Evolutionary conservation across 1,284 basidiomycete species (phyloP), one percentile per base, ranked within the genome.

Genomic region (Sutorius eximius): DNA sequence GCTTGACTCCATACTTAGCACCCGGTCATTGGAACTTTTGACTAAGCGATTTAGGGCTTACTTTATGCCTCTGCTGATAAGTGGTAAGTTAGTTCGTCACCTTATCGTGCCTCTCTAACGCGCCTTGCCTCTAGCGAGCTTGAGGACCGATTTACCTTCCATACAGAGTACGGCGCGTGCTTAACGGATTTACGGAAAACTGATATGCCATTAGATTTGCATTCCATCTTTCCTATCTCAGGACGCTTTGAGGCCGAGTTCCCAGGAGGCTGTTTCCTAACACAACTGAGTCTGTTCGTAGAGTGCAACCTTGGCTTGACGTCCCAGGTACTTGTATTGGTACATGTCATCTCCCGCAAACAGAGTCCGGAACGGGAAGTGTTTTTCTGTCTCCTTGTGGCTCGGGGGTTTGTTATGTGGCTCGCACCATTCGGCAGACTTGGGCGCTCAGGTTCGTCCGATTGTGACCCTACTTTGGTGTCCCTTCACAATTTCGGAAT

Each of bases 1-100:
- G 51, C 42, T 42, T 72, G 8, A 70, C 61, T 11, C 5, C 59
- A 61, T 24, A 18, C 66, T 9, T 45, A 68, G 54, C 42, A 61
- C 45, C n/a, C 49, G 72, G 66, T 58, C 63, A 56, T 32, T 62
- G 58, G 54, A 63, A 58, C 5, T 61, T 43, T 37, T 67, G 62
- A 40, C 41, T 49, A 49, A 53, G 2, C 65, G 67, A 44, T 60
- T 77, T 3, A 70, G 73, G 43, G 61, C 63, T 3, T 61, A 74
- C 50, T 76, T 76, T 50, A 56, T 74, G 13, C 77, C 77, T 0
- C 62, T 60, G 42, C 51, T 79, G 11, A 75, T 70, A 16, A 53
- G 60, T 59, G 73, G 77, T 76, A 55, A 47, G 16, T 13, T 1
- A 13, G n/a, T 40, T 51, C n/a, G 16, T 41, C 38, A 9, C 15